A percentile compares a stretch with the other conserved stretches of the same genome.
Conservation (phyloP, 1,139 yeast species). For the Trichomonascaceae sp. region DNA sequence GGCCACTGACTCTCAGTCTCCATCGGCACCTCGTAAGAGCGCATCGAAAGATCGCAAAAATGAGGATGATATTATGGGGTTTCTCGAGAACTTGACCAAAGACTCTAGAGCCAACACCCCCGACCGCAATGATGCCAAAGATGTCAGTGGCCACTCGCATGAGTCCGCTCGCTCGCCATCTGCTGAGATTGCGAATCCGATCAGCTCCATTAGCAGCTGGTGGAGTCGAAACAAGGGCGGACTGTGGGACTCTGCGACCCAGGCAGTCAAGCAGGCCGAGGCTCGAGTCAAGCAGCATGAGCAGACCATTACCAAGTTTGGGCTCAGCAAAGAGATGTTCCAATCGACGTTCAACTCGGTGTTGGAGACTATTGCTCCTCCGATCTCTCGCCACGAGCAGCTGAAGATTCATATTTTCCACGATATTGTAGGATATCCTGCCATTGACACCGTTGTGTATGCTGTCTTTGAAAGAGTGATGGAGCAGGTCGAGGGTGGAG, state of each 20-base stretch:
- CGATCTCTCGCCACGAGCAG: slow-evolving; percentile 50
- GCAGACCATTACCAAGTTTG: slow-evolving; percentile 14
- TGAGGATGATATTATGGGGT: slow-evolving; percentile 70
- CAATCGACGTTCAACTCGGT: slow-evolving; percentile 34
- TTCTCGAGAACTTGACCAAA: slow-evolving; percentile 58
- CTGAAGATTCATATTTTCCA: slow-evolving; percentile 71
- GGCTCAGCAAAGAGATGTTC: slow-evolving; percentile 11
- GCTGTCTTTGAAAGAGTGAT: slow-evolving; percentile 70
- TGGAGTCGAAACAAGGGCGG: slow-evolving; percentile 31
- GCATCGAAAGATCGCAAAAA: slow-evolving; percentile 20
- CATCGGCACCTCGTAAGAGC: slow-evolving; percentile 39
- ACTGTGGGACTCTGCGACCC: slow-evolving; percentile 48
- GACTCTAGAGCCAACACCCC: slow-evolving; percentile 2
- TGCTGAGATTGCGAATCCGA: slow-evolving; percentile 6
- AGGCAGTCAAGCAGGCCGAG: slow-evolving; percentile 47
- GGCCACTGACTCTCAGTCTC: no score
- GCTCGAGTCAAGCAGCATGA: slow-evolving; percentile 22
- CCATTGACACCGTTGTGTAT: slow-evolving; percentile 51
- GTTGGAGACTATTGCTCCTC: slow-evolving; percentile 42
- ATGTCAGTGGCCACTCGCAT: neutral
- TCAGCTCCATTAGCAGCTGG: slow-evolving; percentile 34
- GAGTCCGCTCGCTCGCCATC: no score
- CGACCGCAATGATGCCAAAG: neutral
- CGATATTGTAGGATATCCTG: slow-evolving; percentile 63
- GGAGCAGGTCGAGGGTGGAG: slow-evolving; percentile 82